Percentiles rank a stretch among this genome's conserved stretches.
Evolutionary conservation across 2,329 filamentous ascomycete species (phyloP).

Genomic region (Apiospora phragmitis): DNA sequence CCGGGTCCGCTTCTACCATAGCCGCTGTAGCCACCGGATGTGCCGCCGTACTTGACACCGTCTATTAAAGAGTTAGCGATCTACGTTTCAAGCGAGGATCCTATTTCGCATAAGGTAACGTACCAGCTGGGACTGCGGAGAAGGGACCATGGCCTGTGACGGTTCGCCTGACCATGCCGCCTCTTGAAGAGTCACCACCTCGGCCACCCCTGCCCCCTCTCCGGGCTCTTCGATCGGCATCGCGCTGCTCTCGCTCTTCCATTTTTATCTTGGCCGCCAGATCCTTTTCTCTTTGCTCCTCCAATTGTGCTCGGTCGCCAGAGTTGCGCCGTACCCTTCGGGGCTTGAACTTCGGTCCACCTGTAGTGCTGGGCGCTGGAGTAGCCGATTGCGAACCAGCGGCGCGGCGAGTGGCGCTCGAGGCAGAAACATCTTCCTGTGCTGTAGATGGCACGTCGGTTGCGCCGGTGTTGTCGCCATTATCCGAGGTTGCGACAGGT

Average conservation of each 20-base stretch:
- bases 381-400: constrained; percentile 28
- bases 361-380: constrained; percentile 27
- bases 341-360: constrained; percentile 39
- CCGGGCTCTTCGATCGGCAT: constrained; percentile 36
- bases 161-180: constrained; percentile 28
- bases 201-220: constrained; percentile 37
- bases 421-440: not conserved
- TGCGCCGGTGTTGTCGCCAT: not conserved
- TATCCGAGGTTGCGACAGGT: not conserved
- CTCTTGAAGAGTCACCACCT: constrained; percentile 28
- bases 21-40: constrained; percentile 19
- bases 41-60: constrained; percentile 22
- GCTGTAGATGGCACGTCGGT: not conserved
- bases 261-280: constrained; percentile 31
- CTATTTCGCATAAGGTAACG: constrained; percentile 9
- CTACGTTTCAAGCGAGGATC: not conserved
- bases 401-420: not conserved
- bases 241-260: constrained; percentile 32
- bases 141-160: constrained; percentile 37
- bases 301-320: constrained; percentile 47
- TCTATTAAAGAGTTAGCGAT: constrained; percentile 24
- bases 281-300: constrained; percentile 35
- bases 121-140: constrained; percentile 30
- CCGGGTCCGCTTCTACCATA: constrained; percentile 21
- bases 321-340: constrained; percentile 50